phyloP scores from a whole-genome alignment of 148 eudicot species.

The Camellia japonica region DNA sequence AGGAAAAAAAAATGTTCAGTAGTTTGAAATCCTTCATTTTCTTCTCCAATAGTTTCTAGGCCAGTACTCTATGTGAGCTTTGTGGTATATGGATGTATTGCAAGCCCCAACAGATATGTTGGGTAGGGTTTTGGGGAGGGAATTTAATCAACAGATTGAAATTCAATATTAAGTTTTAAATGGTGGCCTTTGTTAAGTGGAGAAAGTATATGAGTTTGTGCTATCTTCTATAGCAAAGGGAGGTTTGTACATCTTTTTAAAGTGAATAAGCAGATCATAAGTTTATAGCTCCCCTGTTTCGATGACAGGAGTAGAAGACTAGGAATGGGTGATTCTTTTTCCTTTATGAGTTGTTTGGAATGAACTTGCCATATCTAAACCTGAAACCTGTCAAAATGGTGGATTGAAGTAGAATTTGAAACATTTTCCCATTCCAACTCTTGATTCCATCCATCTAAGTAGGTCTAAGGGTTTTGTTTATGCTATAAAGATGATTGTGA shows the following conservation, averaged over 20 bases:
- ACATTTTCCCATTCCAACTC: not conserved
- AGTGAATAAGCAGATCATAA: not conserved
- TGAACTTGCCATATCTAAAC: not conserved
- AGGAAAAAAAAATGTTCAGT: not conserved
- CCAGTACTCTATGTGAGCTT: not conserved
- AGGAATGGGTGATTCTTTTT: not conserved
- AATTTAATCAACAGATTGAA: not conserved
- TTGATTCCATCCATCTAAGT: not conserved
- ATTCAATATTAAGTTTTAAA: not conserved
- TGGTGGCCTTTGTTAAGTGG: not conserved
- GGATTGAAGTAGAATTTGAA: not conserved
- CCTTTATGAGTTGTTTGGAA: not conserved
- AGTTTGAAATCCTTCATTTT: not conserved
- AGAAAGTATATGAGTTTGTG: not conserved
- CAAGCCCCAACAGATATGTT: not conserved
- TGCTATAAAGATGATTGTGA: not conserved
- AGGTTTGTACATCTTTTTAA: not conserved
- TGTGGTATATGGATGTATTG: not conserved
- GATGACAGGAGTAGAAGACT: not conserved
- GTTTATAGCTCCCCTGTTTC: not conserved
- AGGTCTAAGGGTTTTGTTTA: not conserved
- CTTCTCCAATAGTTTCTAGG: conserved; percentile 1
- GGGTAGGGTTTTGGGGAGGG: not conserved
- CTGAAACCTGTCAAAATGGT: not conserved
- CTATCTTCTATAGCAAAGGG: not conserved